phyloP scores from a whole-genome alignment of 2,329 filamentous ascomycete species.

The Aspergillus uvarum region DNA sequence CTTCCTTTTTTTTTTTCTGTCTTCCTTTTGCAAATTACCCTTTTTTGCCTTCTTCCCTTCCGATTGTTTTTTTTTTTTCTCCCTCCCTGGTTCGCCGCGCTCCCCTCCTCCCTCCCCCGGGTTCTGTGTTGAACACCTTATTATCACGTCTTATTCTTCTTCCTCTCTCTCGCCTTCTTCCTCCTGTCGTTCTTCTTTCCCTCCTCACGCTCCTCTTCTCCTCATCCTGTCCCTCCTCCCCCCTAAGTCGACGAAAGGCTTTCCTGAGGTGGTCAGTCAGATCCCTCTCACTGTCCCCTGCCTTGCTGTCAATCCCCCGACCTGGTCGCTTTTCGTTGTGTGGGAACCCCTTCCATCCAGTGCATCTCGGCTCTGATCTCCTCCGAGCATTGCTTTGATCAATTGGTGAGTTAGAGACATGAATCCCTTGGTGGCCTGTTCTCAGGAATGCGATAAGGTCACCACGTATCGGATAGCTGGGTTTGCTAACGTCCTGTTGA shows the following conservation, averaged over 20 bases:
- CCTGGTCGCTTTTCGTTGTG: conserved; percentile 1
- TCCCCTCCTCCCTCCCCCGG: conserved; percentile 10
- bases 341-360: conserved; percentile 12
- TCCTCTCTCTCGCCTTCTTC: conserved; percentile 12
- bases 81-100: neutral
- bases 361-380: conserved; percentile 1
- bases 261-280: conserved; percentile 14
- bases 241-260: neutral
- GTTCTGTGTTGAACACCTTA: conserved; percentile 5
- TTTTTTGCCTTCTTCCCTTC: conserved; percentile 9
- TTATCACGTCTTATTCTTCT: conserved; percentile 12
- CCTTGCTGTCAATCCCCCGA: conserved; percentile 7
- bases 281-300: conserved; percentile 8
- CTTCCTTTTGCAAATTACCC: conserved; percentile 12
- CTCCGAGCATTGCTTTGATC: neutral
- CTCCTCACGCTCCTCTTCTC: conserved; percentile 9
- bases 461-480: neutral
- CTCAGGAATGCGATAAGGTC: neutral
- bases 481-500: neutral
- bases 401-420: conserved; percentile 7
- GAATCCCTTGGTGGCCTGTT: too few relatives aligned
- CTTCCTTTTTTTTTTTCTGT: conserved; percentile 5
- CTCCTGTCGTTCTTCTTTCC: conserved; percentile 13
- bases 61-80: conserved; percentile 15
- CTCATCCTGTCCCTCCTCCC: conserved; percentile 3